A percentile compares a stretch with the other conserved stretches of the same genome.
These are phyloP conservation scores for Erodium maritimum DNA, from an alignment of 345 rosid genomes.

Conservation along the genomic window DNA sequence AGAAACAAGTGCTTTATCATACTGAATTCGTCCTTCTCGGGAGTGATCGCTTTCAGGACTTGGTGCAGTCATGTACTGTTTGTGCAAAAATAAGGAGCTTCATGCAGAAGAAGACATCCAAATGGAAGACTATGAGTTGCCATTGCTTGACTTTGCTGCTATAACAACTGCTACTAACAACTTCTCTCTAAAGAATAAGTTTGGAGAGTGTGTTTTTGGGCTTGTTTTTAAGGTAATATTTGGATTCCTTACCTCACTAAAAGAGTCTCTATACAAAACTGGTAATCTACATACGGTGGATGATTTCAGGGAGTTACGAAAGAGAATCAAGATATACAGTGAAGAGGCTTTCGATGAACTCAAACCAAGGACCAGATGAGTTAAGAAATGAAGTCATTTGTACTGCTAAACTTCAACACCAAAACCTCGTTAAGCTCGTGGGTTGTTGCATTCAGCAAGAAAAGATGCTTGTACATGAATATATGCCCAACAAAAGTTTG, in stretches of 20 bases:
- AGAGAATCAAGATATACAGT: constrained; percentile 20
- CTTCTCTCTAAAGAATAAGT: constrained; percentile 4
- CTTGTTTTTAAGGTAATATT: no score
- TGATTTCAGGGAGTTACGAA: not conserved
- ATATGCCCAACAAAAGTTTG: no score
- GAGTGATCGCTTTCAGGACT: no score
- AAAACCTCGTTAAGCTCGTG: constrained; percentile 61
- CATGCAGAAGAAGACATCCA: not conserved
- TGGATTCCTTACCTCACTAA: no score
- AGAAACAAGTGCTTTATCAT: no score
- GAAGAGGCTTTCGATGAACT: constrained; percentile 43
- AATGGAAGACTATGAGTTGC: constrained; percentile 9
- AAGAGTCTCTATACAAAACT: no score
- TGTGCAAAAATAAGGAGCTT: not conserved
- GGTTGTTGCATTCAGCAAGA: constrained; percentile 63
- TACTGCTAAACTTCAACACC: constrained; percentile 53
- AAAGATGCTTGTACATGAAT: no score
- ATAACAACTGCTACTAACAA: constrained; percentile 4
- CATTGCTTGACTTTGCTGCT: constrained; percentile 4
- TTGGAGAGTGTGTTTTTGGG: constrained; percentile 11
- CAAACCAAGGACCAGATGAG: constrained; percentile 51
- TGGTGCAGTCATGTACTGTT: not conserved
- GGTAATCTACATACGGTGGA: not conserved
- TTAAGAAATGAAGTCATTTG: constrained; percentile 49
- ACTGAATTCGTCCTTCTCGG: no score